Base-by-base conservation (phyloP, 192 early-diverging fungal genomes). In the Umbelopsis isabellina region DNA sequence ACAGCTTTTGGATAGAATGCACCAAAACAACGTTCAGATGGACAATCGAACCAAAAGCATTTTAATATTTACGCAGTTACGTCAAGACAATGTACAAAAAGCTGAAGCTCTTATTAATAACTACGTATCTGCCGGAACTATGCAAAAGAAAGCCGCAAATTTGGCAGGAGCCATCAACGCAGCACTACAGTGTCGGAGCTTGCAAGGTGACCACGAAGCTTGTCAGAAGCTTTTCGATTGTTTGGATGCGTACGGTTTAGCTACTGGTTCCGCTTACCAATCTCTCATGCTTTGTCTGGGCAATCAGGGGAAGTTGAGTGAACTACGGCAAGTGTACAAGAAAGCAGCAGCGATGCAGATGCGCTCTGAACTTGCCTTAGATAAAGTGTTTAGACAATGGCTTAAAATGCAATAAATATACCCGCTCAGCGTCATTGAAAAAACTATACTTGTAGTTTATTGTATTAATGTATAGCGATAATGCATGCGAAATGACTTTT, bases 271-370 rank as follows among this genome's bases (percentile, higher is more conserved):
- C 12, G 11, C 48, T 11, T 69, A 69, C 20, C 67, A 69, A 35
- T 49, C 67, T 12, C 27, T 69, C 27, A 22, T 69, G 67, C 35
- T 69, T 21, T 49, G 67, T 49, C 55, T 61, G 2, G 55, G 55
- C 13, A 61, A 61, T 25, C 16, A 7, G 11, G 55, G 55, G 33
- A 30, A 25, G 16, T 18, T 30, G 11, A 33, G 13, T 13, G 55
- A 61, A 35, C 25, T 61, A 35, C 27, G 33, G 25, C 12, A 33
- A 13, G 55, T 61, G 13, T 61, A 61, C 18, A 30, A 61, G 8
- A 61, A 61, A 18, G 15, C 55, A n/a, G 27, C 12, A 2, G 12
- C 27, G 6, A 25, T 0, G 1, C 11, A n/a, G 13, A 61, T 61
- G 10, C 25, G 33, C 4, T 13, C 33, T 16, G 55, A 61, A 61